Evolutionary conservation across 2,329 filamentous ascomycete species (phyloP).

Genomic region (Diaporthe sp.): DNA sequence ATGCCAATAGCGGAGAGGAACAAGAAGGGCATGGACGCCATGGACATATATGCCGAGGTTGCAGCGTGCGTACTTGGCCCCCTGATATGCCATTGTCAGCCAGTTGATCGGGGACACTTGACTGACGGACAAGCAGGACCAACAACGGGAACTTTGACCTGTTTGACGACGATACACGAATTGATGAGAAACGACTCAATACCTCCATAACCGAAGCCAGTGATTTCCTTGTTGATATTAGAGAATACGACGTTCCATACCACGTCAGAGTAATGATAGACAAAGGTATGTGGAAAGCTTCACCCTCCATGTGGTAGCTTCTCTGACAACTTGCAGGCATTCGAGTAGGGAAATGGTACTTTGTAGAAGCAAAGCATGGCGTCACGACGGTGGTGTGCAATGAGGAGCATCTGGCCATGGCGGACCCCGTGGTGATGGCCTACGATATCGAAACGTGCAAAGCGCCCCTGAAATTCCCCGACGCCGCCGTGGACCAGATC

Average conservation of each 20-base stretch:
- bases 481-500: slow-evolving; percentile 92
- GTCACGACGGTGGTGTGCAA: slow-evolving; percentile 84
- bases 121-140: slow-evolving; percentile 58
- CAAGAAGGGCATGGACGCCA: slow-evolving; percentile 93
- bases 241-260: slow-evolving; percentile 99
- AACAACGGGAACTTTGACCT: slow-evolving; percentile 86
- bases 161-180: slow-evolving; percentile 88
- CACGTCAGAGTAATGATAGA: slow-evolving; percentile 99
- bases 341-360: slow-evolving; percentile 96
- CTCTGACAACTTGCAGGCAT: slow-evolving; percentile 72
- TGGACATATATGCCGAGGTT: slow-evolving; percentile 98
- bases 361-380: slow-evolving; percentile 93
- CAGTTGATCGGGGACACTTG: slow-evolving; percentile 34
- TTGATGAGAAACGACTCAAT: slow-evolving; percentile 82
- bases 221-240: slow-evolving; percentile 97
- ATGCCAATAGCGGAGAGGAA: slow-evolving; percentile 96
- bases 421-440: slow-evolving; percentile 98
- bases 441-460: slow-evolving; percentile 99
- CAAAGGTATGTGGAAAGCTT: slow-evolving; percentile 47
- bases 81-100: background rate
- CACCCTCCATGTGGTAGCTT: background rate
- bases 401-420: slow-evolving; percentile 87
- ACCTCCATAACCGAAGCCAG: slow-evolving; percentile 85
- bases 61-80: slow-evolving; percentile 69
- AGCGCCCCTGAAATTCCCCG: slow-evolving; percentile 94